These are phyloP conservation scores for Aspergillus sclerotialis DNA, from an alignment of 2,329 filamentous ascomycete species.

Conservation along the genomic window DNA sequence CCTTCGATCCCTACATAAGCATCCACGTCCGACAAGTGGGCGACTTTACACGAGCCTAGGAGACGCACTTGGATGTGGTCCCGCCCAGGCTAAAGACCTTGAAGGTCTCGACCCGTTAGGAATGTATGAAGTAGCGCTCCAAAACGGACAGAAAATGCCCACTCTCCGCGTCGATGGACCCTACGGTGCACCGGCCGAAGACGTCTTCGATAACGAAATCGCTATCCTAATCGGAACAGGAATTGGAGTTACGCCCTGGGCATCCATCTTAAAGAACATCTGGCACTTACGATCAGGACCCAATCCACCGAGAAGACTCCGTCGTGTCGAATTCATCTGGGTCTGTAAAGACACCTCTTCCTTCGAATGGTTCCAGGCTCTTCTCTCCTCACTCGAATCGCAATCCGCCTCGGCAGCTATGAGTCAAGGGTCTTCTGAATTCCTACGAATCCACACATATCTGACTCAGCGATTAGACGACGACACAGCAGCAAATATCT, in stretches of 20 bases:
- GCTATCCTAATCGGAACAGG: conserved; percentile 73
- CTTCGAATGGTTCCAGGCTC: conserved; percentile 97
- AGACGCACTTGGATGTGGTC: conserved; percentile 86
- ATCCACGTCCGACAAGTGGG: conserved; percentile 94
- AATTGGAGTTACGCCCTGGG: conserved; percentile 81
- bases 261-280: conserved; percentile 90
- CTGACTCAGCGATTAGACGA: conserved; percentile 88
- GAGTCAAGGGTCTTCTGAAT: conserved; percentile 54
- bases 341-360: conserved; percentile 91
- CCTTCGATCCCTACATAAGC: conserved; percentile 89
- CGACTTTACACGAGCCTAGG: conserved; percentile 92
- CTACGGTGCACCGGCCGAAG: conserved; percentile 93
- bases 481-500: conserved; percentile 93
- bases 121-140: conserved; percentile 95
- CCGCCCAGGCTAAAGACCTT: conserved; percentile 80
- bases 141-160: conserved; percentile 91
- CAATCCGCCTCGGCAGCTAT: conserved; percentile 69
- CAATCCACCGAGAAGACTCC: conserved; percentile 80
- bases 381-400: conserved; percentile 81
- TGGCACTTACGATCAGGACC: conserved; percentile 90
- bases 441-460: conserved; percentile 96
- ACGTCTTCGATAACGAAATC: conserved; percentile 90
- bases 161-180: conserved; percentile 84
- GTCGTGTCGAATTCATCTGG: conserved; percentile 98
- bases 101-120: conserved; percentile 85